Conservation (phyloP, 495 filamentous ascomycete genomes). For the Talaromyces stipitatus region DNA sequence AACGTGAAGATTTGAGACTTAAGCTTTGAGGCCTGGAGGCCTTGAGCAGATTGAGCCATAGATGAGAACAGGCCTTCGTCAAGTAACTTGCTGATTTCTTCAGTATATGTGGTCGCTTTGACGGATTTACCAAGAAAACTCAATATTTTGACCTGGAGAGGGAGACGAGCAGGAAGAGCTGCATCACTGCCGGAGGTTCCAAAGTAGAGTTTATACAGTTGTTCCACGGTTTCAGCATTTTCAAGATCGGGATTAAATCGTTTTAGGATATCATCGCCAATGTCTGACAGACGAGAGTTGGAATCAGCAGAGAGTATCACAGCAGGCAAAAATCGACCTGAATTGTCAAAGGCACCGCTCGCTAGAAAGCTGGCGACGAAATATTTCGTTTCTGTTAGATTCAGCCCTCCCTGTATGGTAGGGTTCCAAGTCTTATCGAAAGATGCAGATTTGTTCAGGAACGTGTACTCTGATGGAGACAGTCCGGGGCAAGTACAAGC, state of each 20-base stretch:
- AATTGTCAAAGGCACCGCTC: slow-evolving; percentile 75
- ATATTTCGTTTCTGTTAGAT: slow-evolving; percentile 57
- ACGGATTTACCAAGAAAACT: slow-evolving; percentile 69
- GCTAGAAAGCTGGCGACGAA: slow-evolving; percentile 62
- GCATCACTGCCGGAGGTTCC: slow-evolving; percentile 34
- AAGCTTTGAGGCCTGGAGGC: slow-evolving; percentile 65
- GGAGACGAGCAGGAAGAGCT: slow-evolving; percentile 49
- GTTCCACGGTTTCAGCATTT: slow-evolving; percentile 49
- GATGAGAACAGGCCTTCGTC: slow-evolving; percentile 52
- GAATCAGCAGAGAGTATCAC: slow-evolving; percentile 74
- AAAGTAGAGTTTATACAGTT: slow-evolving; percentile 65
- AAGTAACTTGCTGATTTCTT: slow-evolving; percentile 59
- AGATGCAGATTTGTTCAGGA: slow-evolving; percentile 53
- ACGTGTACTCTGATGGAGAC: slow-evolving; percentile 60
- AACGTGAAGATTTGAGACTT: slow-evolving; percentile 81
- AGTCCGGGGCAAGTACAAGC: slow-evolving; percentile 58
- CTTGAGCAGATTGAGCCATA: slow-evolving; percentile 41
- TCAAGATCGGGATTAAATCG: slow-evolving; percentile 61
- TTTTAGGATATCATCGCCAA: slow-evolving; percentile 82
- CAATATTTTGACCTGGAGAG: slow-evolving; percentile 71
- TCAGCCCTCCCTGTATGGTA: slow-evolving; percentile 51
- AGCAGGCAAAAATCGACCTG: slow-evolving; percentile 74
- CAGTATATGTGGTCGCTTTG: slow-evolving; percentile 53
- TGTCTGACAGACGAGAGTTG: slow-evolving; percentile 70
- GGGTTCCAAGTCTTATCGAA: slow-evolving; percentile 63